Conservation (phyloP, 768 basidiomycete species). For the Lentinula lateritia region DNA sequence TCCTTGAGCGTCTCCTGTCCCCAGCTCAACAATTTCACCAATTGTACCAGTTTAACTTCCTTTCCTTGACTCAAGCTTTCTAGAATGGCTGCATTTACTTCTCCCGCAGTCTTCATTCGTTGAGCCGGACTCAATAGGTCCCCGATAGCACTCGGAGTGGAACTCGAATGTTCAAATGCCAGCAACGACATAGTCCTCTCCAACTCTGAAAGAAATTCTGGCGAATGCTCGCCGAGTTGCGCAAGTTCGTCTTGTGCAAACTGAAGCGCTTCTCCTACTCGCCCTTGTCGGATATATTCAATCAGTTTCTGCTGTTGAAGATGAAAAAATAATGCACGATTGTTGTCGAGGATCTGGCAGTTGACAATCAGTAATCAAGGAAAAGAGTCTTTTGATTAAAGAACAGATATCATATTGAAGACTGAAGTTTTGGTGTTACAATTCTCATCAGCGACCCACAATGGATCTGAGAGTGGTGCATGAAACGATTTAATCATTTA, state of each 20-base stretch:
- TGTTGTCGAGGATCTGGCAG: constrained; percentile 89
- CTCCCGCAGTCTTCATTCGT: constrained; percentile 89
- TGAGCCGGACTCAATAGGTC: constrained; percentile 83
- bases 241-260: constrained; percentile 96
- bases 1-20: constrained; percentile 78
- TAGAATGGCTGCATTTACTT: constrained; percentile 93
- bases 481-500: constrained; percentile 88
- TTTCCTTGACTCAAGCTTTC: constrained; percentile 89
- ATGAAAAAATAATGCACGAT: constrained; percentile 90
- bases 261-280: constrained; percentile 70
- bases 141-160: constrained; percentile 60
- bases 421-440: constrained; percentile 82
- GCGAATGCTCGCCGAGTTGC: constrained; percentile 90
- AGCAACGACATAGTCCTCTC: constrained; percentile 94
- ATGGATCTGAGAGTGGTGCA: constrained; percentile 96
- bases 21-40: constrained; percentile 85
- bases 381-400: constrained; percentile 3
- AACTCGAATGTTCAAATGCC: constrained; percentile 65
- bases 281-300: constrained; percentile 84
- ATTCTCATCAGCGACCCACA: constrained; percentile 79
- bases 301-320: constrained; percentile 95
- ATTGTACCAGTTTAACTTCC: constrained; percentile 81
- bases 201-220: constrained; percentile 86
- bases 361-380: constrained; percentile 16
- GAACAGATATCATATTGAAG: constrained; percentile 78